Evolutionary conservation across 805 yeast genomes (phyloP).

Genomic region (Metschnikowia peoriensis): DNA sequence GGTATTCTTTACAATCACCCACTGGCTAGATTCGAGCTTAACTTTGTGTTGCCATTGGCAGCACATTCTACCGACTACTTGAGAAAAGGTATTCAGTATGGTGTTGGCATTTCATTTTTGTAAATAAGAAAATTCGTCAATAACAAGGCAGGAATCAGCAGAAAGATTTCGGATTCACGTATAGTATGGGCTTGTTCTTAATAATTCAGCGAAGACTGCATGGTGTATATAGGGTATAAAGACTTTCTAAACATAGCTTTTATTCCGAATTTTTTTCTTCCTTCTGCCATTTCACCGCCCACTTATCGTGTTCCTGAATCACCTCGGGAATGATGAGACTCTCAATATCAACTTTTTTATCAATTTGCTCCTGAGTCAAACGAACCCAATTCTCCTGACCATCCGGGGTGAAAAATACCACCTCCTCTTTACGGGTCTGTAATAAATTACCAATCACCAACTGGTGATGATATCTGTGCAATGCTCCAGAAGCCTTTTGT

Average conservation of each 20-base stretch:
- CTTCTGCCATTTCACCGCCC: constrained; percentile 43
- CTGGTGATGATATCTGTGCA: constrained; percentile 86
- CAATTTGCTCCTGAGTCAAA: constrained; percentile 42
- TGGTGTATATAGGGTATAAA: neutral
- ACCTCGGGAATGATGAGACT: constrained; percentile 77
- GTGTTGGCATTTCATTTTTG: constrained; percentile 58
- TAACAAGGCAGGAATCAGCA: too few relatives aligned
- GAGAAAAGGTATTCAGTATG: constrained; percentile 57
- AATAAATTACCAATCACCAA: constrained; percentile 90
- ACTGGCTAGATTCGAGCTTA: constrained; percentile 56
- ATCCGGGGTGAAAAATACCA: constrained; percentile 71
- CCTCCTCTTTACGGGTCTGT: constrained; percentile 84
- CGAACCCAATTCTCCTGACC: constrained; percentile 48
- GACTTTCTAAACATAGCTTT: neutral
- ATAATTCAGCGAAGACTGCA: neutral
- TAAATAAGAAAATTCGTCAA: constrained; percentile 17
- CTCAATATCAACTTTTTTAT: constrained; percentile 63
- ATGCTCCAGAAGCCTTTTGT: constrained; percentile 73
- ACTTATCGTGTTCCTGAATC: constrained; percentile 55
- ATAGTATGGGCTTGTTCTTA: neutral
- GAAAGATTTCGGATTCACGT: too few relatives aligned
- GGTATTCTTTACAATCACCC: constrained; percentile 57
- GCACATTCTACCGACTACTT: constrained; percentile 45
- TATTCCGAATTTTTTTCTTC: neutral
- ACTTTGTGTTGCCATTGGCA: constrained; percentile 50